A percentile compares a stretch with the other conserved stretches of the same genome.
Conservation (phyloP, 2,329 filamentous ascomycete species). For the Amauroascus niger region DNA sequence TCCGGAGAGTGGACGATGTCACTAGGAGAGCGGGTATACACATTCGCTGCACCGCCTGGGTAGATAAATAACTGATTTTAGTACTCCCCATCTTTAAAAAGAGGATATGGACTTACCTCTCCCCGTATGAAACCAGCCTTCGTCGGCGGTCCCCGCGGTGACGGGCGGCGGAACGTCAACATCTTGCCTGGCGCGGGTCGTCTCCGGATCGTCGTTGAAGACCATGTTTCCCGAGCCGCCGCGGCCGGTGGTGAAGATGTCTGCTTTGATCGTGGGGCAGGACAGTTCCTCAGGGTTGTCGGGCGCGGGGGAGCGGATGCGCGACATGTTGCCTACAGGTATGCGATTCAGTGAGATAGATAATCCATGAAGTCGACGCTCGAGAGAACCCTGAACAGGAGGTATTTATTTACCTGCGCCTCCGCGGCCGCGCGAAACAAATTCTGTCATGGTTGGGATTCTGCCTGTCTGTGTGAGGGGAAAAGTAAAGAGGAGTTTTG, state of each 20-base stretch:
- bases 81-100: too few species aligned
- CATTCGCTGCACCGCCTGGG: conserved; percentile 9
- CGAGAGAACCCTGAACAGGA: too few species aligned
- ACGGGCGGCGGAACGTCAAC: conserved; percentile 49
- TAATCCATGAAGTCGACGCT: too few species aligned
- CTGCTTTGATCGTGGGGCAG: conserved; percentile 63
- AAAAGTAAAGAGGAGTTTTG: not conserved
- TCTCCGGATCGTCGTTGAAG: conserved; percentile 51
- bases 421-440: conserved; percentile 11
- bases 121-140: conserved; percentile 33
- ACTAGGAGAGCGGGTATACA: not conserved
- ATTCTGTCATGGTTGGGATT: conserved; percentile 4
- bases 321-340: conserved; percentile 15
- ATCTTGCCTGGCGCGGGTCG: conserved; percentile 73
- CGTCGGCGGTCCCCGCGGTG: conserved; percentile 30
- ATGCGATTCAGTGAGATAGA: too few species aligned
- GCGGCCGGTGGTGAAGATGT: conserved; percentile 81
- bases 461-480: not conserved
- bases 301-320: conserved; percentile 19
- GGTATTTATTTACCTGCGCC: conserved; percentile 13
- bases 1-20: not conserved
- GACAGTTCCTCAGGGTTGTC: conserved; percentile 60
- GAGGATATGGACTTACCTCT: conserved; percentile 29
- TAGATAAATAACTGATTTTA: not conserved
- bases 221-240: conserved; percentile 87